Percentiles rank a stretch among this genome's conserved stretches.
Conservation (phyloP, 495 filamentous ascomycete genomes). For the Neurospora tetrasperma region DNA sequence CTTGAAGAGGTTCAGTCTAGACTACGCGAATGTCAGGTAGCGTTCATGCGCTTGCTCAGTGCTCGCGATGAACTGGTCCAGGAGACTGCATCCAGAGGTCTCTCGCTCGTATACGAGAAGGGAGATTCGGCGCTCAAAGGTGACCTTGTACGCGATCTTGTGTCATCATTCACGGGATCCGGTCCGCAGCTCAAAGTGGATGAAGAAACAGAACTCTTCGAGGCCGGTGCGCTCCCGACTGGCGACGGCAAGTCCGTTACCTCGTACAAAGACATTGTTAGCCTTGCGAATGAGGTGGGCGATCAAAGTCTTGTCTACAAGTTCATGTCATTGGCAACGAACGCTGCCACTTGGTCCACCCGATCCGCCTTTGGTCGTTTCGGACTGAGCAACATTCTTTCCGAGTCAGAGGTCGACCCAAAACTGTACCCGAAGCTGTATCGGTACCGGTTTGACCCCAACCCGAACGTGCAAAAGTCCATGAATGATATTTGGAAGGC, state of each 20-base stretch:
- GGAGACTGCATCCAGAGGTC: conserved; percentile 83
- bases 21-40: conserved; percentile 69
- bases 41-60: conserved; percentile 77
- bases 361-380: conserved; percentile 91
- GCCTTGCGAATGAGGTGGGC: conserved; percentile 81
- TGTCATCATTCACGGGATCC: conserved; percentile 73
- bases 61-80: conserved; percentile 90
- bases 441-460: conserved; percentile 90
- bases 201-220: conserved; percentile 84
- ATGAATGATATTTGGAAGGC: conserved; percentile 98
- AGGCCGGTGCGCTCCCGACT: conserved; percentile 83
- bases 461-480: conserved; percentile 77
- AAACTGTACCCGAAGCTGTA: conserved; percentile 93
- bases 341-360: conserved; percentile 91
- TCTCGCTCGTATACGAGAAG: conserved; percentile 85
- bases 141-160: conserved; percentile 74
- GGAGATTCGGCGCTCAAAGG: conserved; percentile 71
- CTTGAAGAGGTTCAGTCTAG: conserved; percentile 56
- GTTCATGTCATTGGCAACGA: conserved; percentile 91
- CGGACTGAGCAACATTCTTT: conserved; percentile 82
- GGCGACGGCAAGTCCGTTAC: conserved; percentile 81
- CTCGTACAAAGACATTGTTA: conserved; percentile 94
- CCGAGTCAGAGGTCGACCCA: conserved; percentile 77
- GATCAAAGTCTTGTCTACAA: conserved; percentile 91
- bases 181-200: conserved; percentile 68